Evolutionary conservation across 306 rosid genomes (phyloP), one percentile per base, ranked within the genome.

Genomic region (Dryas drummondii): DNA sequence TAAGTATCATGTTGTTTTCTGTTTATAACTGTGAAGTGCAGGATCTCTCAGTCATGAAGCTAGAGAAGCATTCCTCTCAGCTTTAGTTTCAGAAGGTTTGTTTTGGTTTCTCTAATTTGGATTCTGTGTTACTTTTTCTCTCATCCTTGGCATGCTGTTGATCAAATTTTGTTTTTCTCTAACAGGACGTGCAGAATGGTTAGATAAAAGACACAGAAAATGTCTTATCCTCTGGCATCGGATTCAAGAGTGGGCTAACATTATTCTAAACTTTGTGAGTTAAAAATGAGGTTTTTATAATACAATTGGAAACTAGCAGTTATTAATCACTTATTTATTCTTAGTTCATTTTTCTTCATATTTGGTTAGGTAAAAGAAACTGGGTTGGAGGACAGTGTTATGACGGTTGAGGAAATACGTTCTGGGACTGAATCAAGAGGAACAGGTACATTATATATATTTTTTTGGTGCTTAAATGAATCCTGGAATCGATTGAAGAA

Each of bases 171-270:
- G 16, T 62, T 70, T 17, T 40, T 47, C 17, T 68, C 68, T 65
- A 67, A 73, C 87, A 93, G 98, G 97, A 26, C 97, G 97, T 59
- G 98, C 93, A 51, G 97, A 91, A 77, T 93, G 98, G 98, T 81
- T 91, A 89, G 89, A 91, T 80, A 93, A 93, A 86, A 91, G 93
- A 49, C 97, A 78, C 70, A 91, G 92, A 80, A 93, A 89, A 81
- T 93, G 98, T 60, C 90, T 93, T 69, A 84, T 91, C 74, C 90
- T 93, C 41, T 91, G 98, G 96, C 94, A 93, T 68, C 88, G 93
- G 64, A 85, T 93, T 81, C 97, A 88, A 81, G 97, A 89, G 69
- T 91, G 98, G 97, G 98, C 94, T 19, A 96, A 89, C 60, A 88
- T 93, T 69, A 82, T 93, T 68, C 75, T 89, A 55, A 85, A 80